Base-by-base conservation (phyloP, 768 basidiomycete genomes). In the Crassisporium funariophilum region DNA sequence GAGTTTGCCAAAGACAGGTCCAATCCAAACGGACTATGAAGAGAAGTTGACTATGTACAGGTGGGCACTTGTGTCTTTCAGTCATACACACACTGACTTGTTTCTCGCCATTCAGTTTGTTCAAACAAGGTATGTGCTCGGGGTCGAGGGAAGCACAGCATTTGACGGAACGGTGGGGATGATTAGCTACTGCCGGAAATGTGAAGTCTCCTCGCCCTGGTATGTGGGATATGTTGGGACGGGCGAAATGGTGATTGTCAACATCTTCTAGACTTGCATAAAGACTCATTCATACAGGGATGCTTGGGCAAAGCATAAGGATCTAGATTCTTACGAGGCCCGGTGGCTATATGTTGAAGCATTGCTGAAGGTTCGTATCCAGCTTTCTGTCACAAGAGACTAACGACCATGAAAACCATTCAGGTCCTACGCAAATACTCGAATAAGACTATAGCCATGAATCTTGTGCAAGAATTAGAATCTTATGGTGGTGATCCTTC, bases 21-120 rank as follows among this genome's bases (percentile, higher is more conserved):
- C 94, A 22, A 93, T 98, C 59, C 93, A 97, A 65, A 97, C 94
- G 0, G 89, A 82, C 53, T 97, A 98, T 62, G 94, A 97, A 55
- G 93, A 95, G 64, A 98, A 98, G 65, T 71, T 98, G 11, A 80
- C 83, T 9, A 91, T 98, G 82, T 98, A 98, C 63, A 91, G 91
- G 87, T 86, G 50, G 31, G 21, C 37, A 22, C 46, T 9, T 44
- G 36, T 29, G 4, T 19, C 4, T 25, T 46, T 17, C 8, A 15
- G 33, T 29, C 38, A 46, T 11, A 34, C 12, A 36, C 44, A 50
- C 54, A 34, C 56, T 55, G 33, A 11, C 43, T 12, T 48, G 11
- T n/a, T n/a, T n/a, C n/a, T n/a, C n/a, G n/a, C n/a, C 22, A 12
- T 41, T 13, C 47, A 94, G 91, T 66, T 74, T 94, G 57, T 95